A percentile compares a stretch with the other conserved stretches of the same genome.
phyloP scores from a whole-genome alignment of 2,329 filamentous ascomycete genomes.

The Emmonsiellopsis sp. region DNA sequence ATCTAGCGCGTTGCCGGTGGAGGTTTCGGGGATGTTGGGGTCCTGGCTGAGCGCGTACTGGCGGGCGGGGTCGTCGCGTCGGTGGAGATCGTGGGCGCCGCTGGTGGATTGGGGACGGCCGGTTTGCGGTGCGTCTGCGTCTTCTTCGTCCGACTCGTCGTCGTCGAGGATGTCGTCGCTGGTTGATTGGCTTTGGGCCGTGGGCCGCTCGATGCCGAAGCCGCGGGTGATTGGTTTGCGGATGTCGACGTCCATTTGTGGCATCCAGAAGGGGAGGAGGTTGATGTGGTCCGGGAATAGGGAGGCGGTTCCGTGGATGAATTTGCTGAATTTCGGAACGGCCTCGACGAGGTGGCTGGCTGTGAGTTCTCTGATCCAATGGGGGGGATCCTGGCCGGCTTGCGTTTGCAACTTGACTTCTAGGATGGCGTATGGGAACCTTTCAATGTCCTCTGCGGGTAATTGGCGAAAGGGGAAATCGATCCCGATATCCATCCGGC shows the following conservation, averaged over 20 bases:
- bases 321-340: constrained; percentile 99
- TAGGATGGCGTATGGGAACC: constrained; percentile 91
- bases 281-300: constrained; percentile 82
- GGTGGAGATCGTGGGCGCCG: constrained; percentile 23
- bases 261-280: constrained; percentile 91
- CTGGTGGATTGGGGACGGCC: constrained; percentile 10
- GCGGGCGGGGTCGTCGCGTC: constrained; percentile 42
- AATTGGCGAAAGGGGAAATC: constrained; percentile 91
- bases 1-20: constrained; percentile 50
- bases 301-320: constrained; percentile 87
- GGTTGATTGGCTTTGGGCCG: constrained; percentile 65
- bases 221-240: constrained; percentile 81
- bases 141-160: constrained; percentile 60
- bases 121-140: constrained; percentile 22
- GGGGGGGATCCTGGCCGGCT: constrained; percentile 84
- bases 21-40: constrained; percentile 40
- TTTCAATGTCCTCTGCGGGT: constrained; percentile 71
- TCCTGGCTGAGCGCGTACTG: constrained; percentile 42
- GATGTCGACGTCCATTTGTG: constrained; percentile 97
- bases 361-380: constrained; percentile 92
- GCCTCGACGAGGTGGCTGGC: constrained; percentile 92
- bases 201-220: constrained; percentile 81
- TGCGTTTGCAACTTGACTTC: constrained; percentile 98
- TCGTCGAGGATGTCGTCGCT: constrained; percentile 69
- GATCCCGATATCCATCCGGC: constrained; percentile 93